Conservation (phyloP, 495 filamentous ascomycete genomes). For the Jackrogersella multiformis region DNA sequence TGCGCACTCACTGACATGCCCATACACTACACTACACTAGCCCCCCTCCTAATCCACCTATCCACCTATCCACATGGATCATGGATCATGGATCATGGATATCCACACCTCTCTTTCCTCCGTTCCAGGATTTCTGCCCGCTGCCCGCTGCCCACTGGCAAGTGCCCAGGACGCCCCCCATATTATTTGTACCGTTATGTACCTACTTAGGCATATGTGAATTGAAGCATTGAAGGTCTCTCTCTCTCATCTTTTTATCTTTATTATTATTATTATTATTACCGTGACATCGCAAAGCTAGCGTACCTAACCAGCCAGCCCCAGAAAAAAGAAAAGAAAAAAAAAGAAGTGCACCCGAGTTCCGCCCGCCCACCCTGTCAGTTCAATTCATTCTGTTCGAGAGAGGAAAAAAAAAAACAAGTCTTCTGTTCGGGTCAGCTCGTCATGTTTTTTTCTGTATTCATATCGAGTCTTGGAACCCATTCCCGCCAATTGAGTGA, state of each 20-base stretch:
- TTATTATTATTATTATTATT: slow-evolving; percentile 36
- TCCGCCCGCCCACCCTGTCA: slow-evolving; percentile 37
- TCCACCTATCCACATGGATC: too few relatives aligned
- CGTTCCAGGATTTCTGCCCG: slow-evolving; percentile 39
- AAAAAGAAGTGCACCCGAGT: slow-evolving; percentile 38
- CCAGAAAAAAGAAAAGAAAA: slow-evolving; percentile 41
- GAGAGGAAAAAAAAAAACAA: too few relatives aligned
- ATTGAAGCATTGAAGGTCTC: slow-evolving; percentile 39
- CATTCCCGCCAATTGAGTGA: slow-evolving; percentile 42
- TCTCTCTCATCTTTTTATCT: slow-evolving; percentile 13
- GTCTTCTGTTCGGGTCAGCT: slow-evolving; percentile 42
- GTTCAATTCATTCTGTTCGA: slow-evolving; percentile 39
- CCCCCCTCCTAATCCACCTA: too few relatives aligned
- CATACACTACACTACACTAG: too few relatives aligned
- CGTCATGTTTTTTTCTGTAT: slow-evolving; percentile 41
- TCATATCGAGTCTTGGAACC: slow-evolving; percentile 37
- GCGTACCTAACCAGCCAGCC: slow-evolving; percentile 40
- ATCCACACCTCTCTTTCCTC: slow-evolving; percentile 34
- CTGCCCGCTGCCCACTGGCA: too few relatives aligned
- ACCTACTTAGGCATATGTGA: slow-evolving; percentile 24
- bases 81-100: too few relatives aligned
- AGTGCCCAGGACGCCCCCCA: slow-evolving; percentile 39
- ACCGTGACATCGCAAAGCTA: slow-evolving; percentile 42
- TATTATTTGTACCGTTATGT: too few relatives aligned
- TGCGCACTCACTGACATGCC: slow-evolving; percentile 1